A percentile compares a stretch with the other conserved stretches of the same genome.
phyloP scores from a whole-genome alignment of 305 asterid species.

The Solanum hybrid region DNA sequence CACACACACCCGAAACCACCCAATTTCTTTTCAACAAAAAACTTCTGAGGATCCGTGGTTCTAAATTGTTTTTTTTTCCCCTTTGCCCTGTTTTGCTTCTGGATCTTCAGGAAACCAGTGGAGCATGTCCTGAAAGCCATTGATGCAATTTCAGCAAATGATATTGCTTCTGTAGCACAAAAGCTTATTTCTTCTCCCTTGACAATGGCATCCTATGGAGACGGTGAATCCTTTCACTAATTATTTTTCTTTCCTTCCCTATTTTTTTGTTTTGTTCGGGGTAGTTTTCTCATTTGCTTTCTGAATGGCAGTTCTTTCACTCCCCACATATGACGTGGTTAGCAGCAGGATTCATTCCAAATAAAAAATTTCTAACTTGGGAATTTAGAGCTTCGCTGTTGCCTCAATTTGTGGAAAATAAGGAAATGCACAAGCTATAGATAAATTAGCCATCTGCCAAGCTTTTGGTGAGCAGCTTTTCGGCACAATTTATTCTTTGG shows the following conservation, averaged over 20 bases:
- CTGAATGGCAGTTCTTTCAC: slow-evolving; percentile 47
- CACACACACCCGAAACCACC: not conserved
- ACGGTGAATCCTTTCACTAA: slow-evolving; percentile 39
- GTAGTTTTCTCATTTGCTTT: not conserved
- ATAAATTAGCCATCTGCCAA: not conserved
- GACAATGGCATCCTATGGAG: slow-evolving; percentile 89
- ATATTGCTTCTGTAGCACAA: slow-evolving; percentile 33
- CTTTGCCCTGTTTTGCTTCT: slow-evolving; percentile 5
- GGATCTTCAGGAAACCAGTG: slow-evolving; percentile 49
- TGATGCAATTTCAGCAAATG: slow-evolving; percentile 45
- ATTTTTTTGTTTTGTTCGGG: not conserved
- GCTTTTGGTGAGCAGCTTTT: not conserved
- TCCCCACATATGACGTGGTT: slow-evolving; percentile 63
- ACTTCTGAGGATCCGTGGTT: not conserved
- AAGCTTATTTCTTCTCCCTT: slow-evolving; percentile 64
- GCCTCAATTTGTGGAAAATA: slow-evolving; percentile 8
- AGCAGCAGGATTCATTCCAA: slow-evolving; percentile 38
- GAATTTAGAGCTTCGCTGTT: slow-evolving; percentile 14
- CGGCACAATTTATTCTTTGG: not conserved
- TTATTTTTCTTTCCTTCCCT: not conserved
- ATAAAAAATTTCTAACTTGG: slow-evolving; percentile 8
- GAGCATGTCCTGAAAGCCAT: slow-evolving; percentile 10
- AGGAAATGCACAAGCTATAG: slow-evolving; percentile 2
- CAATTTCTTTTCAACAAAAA: not conserved
- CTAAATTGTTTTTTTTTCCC: not conserved